Percentiles rank a stretch among this genome's conserved stretches.
Evolutionary conservation across 306 rosid species (phyloP).

Genomic region (Cicer chorassanicum): DNA sequence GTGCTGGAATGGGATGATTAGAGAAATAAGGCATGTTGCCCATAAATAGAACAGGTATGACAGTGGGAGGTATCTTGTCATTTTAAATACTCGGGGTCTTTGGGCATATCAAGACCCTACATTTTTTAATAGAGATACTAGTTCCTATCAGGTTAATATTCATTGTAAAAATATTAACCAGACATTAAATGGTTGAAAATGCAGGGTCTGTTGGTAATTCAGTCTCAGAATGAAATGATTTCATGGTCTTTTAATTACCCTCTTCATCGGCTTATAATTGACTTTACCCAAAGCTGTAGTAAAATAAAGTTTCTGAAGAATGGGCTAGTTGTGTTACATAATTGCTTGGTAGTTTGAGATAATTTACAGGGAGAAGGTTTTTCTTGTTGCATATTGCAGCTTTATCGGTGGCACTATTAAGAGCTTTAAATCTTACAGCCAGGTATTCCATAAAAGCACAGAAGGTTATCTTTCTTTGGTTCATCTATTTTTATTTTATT

Average conservation of each 20-base stretch:
- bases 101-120: background rate
- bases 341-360: constrained; percentile 33
- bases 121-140: background rate
- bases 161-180: constrained; percentile 11
- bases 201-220: constrained; percentile 32
- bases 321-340: constrained; percentile 23
- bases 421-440: constrained; percentile 82
- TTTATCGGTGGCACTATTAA: constrained; percentile 78
- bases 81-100: background rate
- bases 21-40: constrained; percentile 7
- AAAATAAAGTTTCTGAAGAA: constrained; percentile 36
- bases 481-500: constrained; percentile 33
- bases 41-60: background rate
- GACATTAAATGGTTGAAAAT: constrained; percentile 17
- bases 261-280: constrained; percentile 22
- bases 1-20: background rate
- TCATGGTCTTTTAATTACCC: constrained; percentile 19
- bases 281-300: constrained; percentile 20
- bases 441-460: constrained; percentile 57
- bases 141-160: constrained; percentile 1
- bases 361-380: constrained; percentile 6
- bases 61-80: background rate
- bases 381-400: constrained; percentile 77
- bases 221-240: constrained; percentile 37
- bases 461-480: constrained; percentile 25